Evolutionary conservation across 768 basidiomycete genomes (phyloP).

Genomic region (Lactarius hengduanensis): DNA sequence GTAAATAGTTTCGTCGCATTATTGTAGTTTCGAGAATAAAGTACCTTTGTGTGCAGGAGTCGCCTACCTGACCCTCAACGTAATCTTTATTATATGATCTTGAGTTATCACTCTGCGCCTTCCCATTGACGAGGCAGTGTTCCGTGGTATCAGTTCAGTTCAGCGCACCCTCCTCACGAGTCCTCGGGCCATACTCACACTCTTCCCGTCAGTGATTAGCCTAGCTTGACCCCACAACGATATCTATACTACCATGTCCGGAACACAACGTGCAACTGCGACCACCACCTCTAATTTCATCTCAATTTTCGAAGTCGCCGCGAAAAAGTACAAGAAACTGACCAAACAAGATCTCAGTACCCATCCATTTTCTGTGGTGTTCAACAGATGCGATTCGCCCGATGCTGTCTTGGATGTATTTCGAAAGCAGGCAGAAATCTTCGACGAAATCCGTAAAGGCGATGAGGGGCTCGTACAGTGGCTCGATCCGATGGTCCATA

Average conservation of each 20-base stretch:
- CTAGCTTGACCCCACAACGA: not conserved
- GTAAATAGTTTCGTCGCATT: no score
- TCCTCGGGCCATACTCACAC: no score
- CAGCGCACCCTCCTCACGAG: no score
- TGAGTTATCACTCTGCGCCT: no score
- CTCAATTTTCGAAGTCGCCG: not conserved
- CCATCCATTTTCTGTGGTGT: not conserved
- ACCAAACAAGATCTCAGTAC: not conserved
- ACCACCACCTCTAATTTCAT: not conserved
- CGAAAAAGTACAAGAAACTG: not conserved
- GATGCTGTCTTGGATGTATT: not conserved
- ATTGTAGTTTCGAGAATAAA: no score
- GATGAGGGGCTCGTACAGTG: not conserved
- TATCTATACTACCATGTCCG: not conserved
- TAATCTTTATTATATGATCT: no score
- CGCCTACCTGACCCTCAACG: no score
- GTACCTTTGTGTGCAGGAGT: no score
- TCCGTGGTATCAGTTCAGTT: no score
- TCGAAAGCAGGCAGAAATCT: not conserved
- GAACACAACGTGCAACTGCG: not conserved
- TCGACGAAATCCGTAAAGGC: not conserved
- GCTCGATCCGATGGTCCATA: not conserved
- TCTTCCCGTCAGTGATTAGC: not conserved
- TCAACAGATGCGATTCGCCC: not conserved
- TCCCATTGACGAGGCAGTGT: no score